Evolutionary conservation across 202 grass and related monocot genomes (phyloP), one percentile per base, ranked within the genome.

Genomic region (Carex arenaria): DNA sequence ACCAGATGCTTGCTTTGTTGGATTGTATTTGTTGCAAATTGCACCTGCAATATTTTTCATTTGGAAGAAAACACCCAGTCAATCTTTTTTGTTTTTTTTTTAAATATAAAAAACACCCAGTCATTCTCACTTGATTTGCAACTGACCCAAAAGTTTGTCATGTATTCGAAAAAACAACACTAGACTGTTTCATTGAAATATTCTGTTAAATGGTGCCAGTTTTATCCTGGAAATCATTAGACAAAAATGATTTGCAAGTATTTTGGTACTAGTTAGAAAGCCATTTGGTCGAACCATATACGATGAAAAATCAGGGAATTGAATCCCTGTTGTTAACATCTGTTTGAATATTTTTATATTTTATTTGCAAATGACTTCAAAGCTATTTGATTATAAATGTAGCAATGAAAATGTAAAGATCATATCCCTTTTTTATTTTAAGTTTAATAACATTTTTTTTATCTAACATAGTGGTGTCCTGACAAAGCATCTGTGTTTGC

Each of bases 401-500:
- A 26, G 26, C 26, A 26, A 26, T 26, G 26, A 26, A 26, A 26
- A 26, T 26, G 0, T 26, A 0, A 26, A 26, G 0, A 15, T 15
- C 13, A 63, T 10, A 67, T 75, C 1, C 22, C 32, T 78, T 17
- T 53, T 31, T 61, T 26, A 26, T 26, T 1, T 26, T 26, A 26
- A 26, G 26, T 26, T 26, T 26, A 26, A 26, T 0, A 26, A 26
- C 1, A 0, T 26, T 26, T 26, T 26, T 26, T 26, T 26, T 26
- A 26, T 15, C 34, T 49, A 55, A 17, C 26, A 52, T 52, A 99
- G 96, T 99, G 96, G 96, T 99, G 89, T 82, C 96, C 96, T 67
- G 91, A 95, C 83, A 98, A 71, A 85, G 85, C 93, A 89, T 95
- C 96, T 92, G 91, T 95, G 70, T 98, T 98, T 86, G 91, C 89